These are phyloP conservation scores for Ananas comosus DNA, from an alignment of 176 grass and related monocot genomes.

Conservation along the genomic window DNA sequence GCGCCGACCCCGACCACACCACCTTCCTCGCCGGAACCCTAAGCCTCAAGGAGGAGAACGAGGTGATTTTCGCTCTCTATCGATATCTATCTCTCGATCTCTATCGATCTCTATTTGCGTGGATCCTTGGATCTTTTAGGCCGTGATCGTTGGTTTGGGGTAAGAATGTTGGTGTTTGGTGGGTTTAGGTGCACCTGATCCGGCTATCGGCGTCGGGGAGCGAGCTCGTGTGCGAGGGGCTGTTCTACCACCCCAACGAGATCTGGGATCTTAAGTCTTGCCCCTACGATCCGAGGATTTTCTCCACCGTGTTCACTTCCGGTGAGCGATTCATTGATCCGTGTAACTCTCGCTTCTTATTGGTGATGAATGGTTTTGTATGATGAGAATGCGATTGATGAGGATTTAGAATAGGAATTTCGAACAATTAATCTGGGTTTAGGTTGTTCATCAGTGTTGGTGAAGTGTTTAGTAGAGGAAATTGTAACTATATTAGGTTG, in stretches of 20 bases:
- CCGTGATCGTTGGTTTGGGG: background rate
- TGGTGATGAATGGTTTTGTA: background rate
- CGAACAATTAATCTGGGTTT: too few relatives aligned
- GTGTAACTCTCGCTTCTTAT: background rate
- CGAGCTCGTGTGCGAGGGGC: slow-evolving; percentile 83
- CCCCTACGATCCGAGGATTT: slow-evolving; percentile 75
- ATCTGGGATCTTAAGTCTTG: slow-evolving; percentile 99
- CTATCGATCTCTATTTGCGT: too few relatives aligned
- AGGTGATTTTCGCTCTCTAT: slow-evolving; percentile 33
- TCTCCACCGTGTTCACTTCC: slow-evolving; percentile 89
- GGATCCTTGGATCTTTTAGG: background rate
- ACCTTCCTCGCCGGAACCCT: slow-evolving; percentile 95
- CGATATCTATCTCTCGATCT: background rate
- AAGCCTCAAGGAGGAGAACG: slow-evolving; percentile 94
- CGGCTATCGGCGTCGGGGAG: slow-evolving; percentile 53
- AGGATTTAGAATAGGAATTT: too few relatives aligned
- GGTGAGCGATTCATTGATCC: slow-evolving; percentile 32
- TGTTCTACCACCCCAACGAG: slow-evolving; percentile 98
- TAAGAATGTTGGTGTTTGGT: background rate
- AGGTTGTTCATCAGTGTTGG: too few relatives aligned
- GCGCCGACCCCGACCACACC: slow-evolving; percentile 51
- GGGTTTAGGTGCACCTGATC: slow-evolving; percentile 81
- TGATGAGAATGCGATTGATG: background rate
- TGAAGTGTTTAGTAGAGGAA: too few relatives aligned
- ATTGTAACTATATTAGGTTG: background rate